Evolutionary conservation across 371 early-diverging fungal species (phyloP).

Genomic region (Nematocida ausubeli): DNA sequence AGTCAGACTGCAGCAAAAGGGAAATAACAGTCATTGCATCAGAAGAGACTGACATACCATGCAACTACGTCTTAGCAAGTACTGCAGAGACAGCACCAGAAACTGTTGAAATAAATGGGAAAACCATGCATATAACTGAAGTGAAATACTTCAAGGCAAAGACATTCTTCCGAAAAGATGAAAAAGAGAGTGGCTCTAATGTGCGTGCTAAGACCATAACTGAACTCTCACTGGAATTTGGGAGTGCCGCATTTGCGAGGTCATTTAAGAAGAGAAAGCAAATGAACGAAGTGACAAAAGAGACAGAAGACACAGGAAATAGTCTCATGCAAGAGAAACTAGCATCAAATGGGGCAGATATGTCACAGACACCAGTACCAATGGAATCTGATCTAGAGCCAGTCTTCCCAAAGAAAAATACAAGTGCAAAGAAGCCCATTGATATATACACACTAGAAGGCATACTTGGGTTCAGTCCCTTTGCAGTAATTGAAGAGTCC

Average conservation of each 20-base stretch:
- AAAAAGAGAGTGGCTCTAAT: background rate
- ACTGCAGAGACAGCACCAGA: background rate
- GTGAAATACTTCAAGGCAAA: slow-evolving; percentile 26
- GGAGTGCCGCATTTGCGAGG: slow-evolving; percentile 11
- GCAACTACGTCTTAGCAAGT: slow-evolving; percentile 26
- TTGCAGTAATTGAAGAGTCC: background rate
- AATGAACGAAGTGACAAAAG: background rate
- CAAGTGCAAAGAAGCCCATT: background rate
- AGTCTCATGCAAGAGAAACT: background rate
- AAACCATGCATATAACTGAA: background rate
- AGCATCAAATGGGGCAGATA: background rate
- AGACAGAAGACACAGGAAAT: background rate
- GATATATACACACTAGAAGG: slow-evolving; percentile 16
- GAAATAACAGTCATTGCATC: background rate
- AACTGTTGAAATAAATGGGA: background rate
- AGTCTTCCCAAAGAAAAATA: slow-evolving; percentile 24
- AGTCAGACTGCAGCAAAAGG: slow-evolving; percentile 18
- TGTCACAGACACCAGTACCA: background rate
- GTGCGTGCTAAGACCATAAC: background rate
- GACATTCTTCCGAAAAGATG: slow-evolving; percentile 9
- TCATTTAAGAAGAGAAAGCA: slow-evolving; percentile 15
- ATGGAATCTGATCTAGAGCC: background rate
- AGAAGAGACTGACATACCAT: slow-evolving; percentile 4
- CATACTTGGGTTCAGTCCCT: slow-evolving; percentile 17
- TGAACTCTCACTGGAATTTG: slow-evolving; percentile 27